A percentile compares a stretch with the other conserved stretches of the same genome.
These are phyloP conservation scores for Lepiota venenata DNA, from an alignment of 768 basidiomycete genomes.

Conservation along the genomic window DNA sequence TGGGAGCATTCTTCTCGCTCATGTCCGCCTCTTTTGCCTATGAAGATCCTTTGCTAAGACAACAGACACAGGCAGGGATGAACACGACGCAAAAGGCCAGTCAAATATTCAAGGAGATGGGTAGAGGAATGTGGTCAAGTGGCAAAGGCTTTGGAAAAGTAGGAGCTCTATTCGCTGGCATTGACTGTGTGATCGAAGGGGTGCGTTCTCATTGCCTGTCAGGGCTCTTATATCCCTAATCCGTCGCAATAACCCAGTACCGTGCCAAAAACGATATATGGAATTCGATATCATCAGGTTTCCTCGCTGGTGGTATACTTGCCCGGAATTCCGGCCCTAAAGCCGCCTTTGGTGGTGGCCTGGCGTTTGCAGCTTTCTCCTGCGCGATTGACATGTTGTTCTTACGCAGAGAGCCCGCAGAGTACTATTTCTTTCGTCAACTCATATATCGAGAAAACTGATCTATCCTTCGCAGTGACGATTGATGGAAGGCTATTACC, in stretches of 20 bases:
- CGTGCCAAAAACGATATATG: conserved; percentile 95
- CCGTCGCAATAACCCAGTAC: conserved; percentile 52
- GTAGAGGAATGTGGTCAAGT: conserved; percentile 82
- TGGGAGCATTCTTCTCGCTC: conserved; percentile 93
- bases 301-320: conserved; percentile 84
- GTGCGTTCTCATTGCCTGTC: conserved; percentile 44
- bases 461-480: conserved; percentile 2
- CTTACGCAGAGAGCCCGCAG: conserved; percentile 73
- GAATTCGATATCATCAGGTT: conserved; percentile 86
- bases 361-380: conserved; percentile 93
- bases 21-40: conserved; percentile 96
- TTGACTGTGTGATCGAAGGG: conserved; percentile 93
- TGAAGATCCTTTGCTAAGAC: conserved; percentile 84
- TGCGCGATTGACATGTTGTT: conserved; percentile 81
- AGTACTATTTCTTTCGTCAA: conserved; percentile 31
- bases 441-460: background rate
- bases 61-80: conserved; percentile 52
- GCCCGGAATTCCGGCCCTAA: conserved; percentile 86
- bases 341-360: conserved; percentile 82
- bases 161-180: conserved; percentile 90
- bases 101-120: conserved; percentile 92
- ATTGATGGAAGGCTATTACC: background rate
- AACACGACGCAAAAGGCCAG: conserved; percentile 75
- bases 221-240: background rate
- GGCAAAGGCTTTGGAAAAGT: conserved; percentile 95